Conservation (phyloP, 768 basidiomycete species). For the Xerocomus potaroensis region DNA sequence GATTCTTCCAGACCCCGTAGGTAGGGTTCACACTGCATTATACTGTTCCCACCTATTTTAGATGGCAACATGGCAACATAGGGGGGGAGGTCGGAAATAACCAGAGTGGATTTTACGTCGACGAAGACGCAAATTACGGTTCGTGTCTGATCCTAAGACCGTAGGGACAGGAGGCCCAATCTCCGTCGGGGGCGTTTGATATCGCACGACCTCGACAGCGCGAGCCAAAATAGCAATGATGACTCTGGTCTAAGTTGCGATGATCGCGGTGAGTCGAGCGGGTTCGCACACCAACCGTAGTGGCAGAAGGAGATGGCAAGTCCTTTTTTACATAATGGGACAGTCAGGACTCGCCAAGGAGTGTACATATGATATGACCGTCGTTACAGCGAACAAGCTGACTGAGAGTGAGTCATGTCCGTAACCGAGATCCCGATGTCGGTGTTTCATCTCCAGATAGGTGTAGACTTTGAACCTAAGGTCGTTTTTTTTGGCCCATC, state of each 20-base stretch:
- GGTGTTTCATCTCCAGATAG: no score
- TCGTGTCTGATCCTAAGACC: background rate
- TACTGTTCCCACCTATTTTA: background rate
- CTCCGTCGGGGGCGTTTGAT: constrained; percentile 1
- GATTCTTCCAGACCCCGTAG: no score
- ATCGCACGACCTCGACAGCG: no score
- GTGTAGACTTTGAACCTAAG: no score
- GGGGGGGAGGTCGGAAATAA: constrained; percentile 5
- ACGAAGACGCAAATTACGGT: background rate
- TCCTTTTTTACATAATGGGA: background rate
- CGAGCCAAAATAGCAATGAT: background rate
- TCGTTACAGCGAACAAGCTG: no score
- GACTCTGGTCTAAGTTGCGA: background rate
- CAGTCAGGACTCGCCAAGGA: no score
- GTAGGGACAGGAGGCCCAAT: background rate
- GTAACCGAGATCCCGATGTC: background rate
- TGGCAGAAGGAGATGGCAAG: no score
- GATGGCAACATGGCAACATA: background rate
- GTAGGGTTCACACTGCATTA: no score
- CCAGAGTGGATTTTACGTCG: constrained; percentile 9
- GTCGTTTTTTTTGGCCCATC: no score
- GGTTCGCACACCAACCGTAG: background rate
- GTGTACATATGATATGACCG: no score
- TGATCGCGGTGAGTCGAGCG: constrained; percentile 1
- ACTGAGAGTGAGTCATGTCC: no score